These are phyloP conservation scores for Boletus huronensis DNA, from an alignment of 768 basidiomycete genomes.

Conservation along the genomic window DNA sequence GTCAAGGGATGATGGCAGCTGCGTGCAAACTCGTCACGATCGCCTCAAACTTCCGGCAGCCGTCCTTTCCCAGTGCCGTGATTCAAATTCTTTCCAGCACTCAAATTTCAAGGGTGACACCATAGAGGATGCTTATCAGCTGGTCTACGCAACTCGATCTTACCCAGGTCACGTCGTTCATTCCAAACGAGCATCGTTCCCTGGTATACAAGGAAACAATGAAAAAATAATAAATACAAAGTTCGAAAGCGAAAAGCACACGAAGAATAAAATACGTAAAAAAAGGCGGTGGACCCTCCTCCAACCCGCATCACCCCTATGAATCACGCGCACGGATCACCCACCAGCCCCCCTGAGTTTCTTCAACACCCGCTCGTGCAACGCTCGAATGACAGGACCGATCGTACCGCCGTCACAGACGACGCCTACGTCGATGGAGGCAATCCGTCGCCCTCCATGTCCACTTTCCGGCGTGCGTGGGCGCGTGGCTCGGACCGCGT, in stretches of 20 bases:
- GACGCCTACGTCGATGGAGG: constrained; percentile 58
- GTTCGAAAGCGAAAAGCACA: background rate
- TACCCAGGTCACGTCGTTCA: background rate
- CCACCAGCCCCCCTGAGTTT: constrained; percentile 20
- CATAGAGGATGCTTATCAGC: background rate
- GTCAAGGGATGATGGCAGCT: no score
- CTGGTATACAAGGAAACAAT: background rate
- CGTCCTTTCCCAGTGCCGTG: no score
- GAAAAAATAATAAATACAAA: background rate
- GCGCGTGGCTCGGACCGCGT: constrained; percentile 41
- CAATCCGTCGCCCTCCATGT: constrained; percentile 38
- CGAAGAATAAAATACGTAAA: background rate
- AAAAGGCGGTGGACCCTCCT: background rate
- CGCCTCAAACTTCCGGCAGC: no score
- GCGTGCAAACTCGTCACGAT: no score
- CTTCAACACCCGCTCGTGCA: constrained; percentile 47
- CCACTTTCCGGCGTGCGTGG: constrained; percentile 6
- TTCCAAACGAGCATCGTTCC: background rate
- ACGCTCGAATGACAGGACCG: constrained; percentile 42
- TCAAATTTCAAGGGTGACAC: no score
- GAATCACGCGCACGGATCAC: constrained; percentile 9
- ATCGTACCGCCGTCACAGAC: constrained; percentile 54
- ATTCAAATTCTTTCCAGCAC: no score
- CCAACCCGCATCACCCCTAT: background rate
- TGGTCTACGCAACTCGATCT: background rate